phyloP scores from a whole-genome alignment of 164 flowering plant species.

The Warburgia ugandensis region DNA sequence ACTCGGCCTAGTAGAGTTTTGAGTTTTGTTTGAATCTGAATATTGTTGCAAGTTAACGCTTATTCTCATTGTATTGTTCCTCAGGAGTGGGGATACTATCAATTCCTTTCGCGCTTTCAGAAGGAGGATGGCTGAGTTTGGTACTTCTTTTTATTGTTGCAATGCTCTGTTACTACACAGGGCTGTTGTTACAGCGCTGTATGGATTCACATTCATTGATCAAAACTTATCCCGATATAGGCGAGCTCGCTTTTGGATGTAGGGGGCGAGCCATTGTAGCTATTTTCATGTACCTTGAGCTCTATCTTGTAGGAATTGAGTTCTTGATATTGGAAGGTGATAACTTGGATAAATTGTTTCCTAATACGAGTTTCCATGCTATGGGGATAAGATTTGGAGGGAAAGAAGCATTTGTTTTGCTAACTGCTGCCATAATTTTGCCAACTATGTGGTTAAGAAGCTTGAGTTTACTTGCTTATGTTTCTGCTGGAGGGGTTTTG shows the following conservation, averaged over 20 bases:
- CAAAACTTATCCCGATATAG: constrained; percentile 55
- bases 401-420: constrained; percentile 27
- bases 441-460: constrained; percentile 58
- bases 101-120: constrained; percentile 56
- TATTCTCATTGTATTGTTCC: background rate
- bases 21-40: background rate
- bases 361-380: constrained; percentile 18
- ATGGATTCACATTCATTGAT: constrained; percentile 36
- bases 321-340: constrained; percentile 82
- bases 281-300: constrained; percentile 47
- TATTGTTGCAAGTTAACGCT: no score
- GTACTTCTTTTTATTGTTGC: constrained; percentile 35
- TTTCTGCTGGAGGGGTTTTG: constrained; percentile 70
- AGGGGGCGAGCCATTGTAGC: constrained; percentile 44
- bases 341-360: constrained; percentile 53
- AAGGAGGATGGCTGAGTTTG: constrained; percentile 66
- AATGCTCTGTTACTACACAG: constrained; percentile 44
- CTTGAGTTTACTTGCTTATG: constrained; percentile 40
- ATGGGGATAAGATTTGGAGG: constrained; percentile 12
- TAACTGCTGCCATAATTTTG: constrained; percentile 51
- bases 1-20: background rate
- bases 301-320: constrained; percentile 58
- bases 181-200: constrained; percentile 41
- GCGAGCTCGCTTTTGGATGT: constrained; percentile 62
- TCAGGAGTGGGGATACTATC: constrained; percentile 73